Evolutionary conservation across 2,329 filamentous ascomycete species (phyloP).

Genomic region (Diaporthe longicolla): DNA sequence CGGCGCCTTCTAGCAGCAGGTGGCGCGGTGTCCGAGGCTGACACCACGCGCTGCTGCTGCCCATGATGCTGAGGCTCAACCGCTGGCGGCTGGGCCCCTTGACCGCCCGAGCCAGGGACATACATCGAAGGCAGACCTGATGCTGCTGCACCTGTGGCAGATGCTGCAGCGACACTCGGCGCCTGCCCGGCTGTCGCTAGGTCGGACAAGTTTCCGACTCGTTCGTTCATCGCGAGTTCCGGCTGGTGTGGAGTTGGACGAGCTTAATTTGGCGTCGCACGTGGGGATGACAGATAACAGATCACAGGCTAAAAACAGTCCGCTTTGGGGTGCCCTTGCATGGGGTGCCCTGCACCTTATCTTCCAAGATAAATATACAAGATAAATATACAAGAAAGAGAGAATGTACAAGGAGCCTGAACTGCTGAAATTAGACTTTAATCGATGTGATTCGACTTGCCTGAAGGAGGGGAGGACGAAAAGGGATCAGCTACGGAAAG

Average conservation of each 20-base stretch:
- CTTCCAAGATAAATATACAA: no score
- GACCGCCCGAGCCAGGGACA: background rate
- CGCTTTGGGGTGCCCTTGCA: no score
- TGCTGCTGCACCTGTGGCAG: conserved; percentile 5
- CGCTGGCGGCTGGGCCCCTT: background rate
- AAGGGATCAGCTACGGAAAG: no score
- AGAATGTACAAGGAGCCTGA: no score
- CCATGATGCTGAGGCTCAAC: background rate
- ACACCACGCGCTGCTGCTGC: background rate
- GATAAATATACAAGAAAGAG: no score
- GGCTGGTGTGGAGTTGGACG: background rate
- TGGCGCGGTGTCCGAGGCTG: background rate
- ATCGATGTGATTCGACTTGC: no score
- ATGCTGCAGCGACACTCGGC: background rate
- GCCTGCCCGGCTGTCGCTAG: conserved; percentile 37
- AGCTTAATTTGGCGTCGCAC: background rate
- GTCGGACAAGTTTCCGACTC: background rate
- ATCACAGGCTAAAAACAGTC: no score
- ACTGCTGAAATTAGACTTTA: no score
- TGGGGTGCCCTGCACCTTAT: no score
- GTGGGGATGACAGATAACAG: background rate
- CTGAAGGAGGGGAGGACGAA: no score
- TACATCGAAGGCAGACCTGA: background rate
- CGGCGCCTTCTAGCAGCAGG: conserved; percentile 26
- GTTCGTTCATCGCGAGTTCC: conserved; percentile 27